Conservation (phyloP, 2,329 filamentous ascomycete genomes). For the Tolypocladium tundrense region DNA sequence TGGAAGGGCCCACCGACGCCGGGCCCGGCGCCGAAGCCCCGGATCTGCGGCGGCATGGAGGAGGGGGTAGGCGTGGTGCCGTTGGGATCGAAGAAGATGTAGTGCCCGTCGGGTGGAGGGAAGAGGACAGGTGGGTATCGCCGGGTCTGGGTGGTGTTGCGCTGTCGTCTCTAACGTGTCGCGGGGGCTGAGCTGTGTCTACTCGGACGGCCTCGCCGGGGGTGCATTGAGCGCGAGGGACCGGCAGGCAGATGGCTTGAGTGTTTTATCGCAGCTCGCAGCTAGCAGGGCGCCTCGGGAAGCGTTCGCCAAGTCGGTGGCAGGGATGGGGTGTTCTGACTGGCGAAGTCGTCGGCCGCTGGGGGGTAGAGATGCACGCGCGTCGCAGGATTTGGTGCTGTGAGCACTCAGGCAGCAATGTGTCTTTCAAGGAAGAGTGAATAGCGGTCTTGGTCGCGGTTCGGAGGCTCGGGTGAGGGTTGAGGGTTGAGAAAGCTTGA, state of each 20-base stretch:
- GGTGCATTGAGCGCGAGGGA: slow-evolving; percentile 9
- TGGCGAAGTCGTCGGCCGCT: not conserved
- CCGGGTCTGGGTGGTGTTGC: not conserved
- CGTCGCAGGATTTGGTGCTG: not conserved
- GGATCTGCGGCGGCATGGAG: slow-evolving; percentile 27
- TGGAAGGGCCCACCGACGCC: slow-evolving; percentile 29
- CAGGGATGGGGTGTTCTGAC: not conserved
- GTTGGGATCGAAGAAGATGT: not conserved
- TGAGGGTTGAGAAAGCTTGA: not conserved
- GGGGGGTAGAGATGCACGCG: not conserved
- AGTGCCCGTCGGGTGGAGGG: not conserved
- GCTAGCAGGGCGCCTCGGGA: not conserved
- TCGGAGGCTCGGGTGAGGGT: not conserved
- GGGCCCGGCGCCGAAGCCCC: slow-evolving; percentile 27
- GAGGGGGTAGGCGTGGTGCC: not conserved
- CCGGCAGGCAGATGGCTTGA: not conserved
- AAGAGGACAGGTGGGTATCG: not conserved
- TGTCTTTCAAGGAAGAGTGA: not conserved
- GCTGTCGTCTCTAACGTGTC: slow-evolving; percentile 20
- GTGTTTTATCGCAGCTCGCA: not conserved
- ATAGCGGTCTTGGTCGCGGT: not conserved
- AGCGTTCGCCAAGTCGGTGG: not conserved
- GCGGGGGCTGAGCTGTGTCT: slow-evolving; percentile 7
- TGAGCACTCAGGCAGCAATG: not conserved
- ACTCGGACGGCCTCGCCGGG: slow-evolving; percentile 6